These are phyloP conservation scores for Wickerhamiella bombiphila DNA, from an alignment of 805 yeast species.

Conservation along the genomic window DNA sequence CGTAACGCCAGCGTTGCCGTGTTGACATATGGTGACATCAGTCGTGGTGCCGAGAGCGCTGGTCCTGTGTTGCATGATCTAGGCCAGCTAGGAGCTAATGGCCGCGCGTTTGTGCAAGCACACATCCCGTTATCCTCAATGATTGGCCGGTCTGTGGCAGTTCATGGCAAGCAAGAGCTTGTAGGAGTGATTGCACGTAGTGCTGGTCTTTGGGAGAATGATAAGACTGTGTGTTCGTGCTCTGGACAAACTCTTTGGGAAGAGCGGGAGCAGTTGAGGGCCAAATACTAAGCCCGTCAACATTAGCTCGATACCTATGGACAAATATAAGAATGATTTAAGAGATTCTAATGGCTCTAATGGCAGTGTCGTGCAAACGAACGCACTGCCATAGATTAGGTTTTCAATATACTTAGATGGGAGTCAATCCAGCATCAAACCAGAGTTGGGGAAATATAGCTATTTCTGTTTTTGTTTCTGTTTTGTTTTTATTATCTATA, in stretches of 20 bases:
- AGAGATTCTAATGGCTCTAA: too few species aligned
- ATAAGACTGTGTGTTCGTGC: constrained; percentile 83
- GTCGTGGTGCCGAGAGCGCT: constrained; percentile 29
- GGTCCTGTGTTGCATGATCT: constrained; percentile 16
- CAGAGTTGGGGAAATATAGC: too few species aligned
- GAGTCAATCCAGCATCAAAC: too few species aligned
- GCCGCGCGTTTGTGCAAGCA: neutral
- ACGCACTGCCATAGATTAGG: too few species aligned
- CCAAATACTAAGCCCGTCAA: neutral
- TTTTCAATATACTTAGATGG: too few species aligned
- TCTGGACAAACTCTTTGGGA: constrained; percentile 95
- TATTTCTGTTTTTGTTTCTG: neutral
- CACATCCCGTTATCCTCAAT: constrained; percentile 6
- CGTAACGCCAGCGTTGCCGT: constrained; percentile 41
- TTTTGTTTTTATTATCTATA: neutral
- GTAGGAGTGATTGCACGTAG: constrained; percentile 90
- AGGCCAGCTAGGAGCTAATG: constrained; percentile 17
- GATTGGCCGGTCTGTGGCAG: constrained; percentile 17
- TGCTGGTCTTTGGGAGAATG: constrained; percentile 96
- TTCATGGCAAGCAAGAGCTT: constrained; percentile 20
- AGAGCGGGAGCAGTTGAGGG: constrained; percentile 49
- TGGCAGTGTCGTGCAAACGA: too few species aligned
- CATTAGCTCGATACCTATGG: too few species aligned
- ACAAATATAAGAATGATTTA: too few species aligned
- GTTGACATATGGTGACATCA: constrained; percentile 59